These are phyloP conservation scores for Jimgerdemannia flammicorona DNA, from an alignment of 192 early-diverging fungal species.

Conservation along the genomic window DNA sequence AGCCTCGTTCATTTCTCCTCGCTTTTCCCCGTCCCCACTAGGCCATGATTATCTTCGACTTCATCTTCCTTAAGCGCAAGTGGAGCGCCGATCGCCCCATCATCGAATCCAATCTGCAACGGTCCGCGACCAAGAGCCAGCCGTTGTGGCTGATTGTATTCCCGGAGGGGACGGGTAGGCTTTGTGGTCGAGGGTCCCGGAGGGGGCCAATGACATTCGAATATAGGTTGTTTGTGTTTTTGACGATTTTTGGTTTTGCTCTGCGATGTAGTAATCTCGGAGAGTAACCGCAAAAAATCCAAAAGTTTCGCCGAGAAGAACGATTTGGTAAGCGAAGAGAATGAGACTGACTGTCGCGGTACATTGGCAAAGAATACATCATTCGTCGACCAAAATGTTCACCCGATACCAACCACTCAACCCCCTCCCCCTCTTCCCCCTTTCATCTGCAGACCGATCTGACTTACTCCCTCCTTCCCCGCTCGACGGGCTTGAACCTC, in stretches of 20 bases:
- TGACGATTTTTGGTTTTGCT: not conserved
- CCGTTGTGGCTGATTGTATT: conserved; percentile 93
- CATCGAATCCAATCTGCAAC: conserved; percentile 53
- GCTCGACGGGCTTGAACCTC: conserved; percentile 76
- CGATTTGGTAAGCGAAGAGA: conserved; percentile 37
- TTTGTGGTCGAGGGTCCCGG: not conserved
- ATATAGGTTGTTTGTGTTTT: not conserved
- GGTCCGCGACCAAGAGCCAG: conserved; percentile 48
- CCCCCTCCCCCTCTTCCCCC: not conserved
- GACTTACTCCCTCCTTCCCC: conserved; percentile 78
- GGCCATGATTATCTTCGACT: conserved; percentile 91
- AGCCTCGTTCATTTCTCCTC: not conserved
- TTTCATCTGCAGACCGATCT: conserved; percentile 41
- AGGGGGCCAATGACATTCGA: not conserved
- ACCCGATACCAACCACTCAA: not conserved
- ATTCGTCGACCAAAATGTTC: not conserved
- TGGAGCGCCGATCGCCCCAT: conserved; percentile 59
- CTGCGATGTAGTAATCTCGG: conserved; percentile 55
- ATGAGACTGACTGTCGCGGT: not conserved
- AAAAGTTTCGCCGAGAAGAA: conserved; percentile 68
- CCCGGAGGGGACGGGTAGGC: conserved; percentile 84
- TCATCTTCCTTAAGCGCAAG: conserved; percentile 90
- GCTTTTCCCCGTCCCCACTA: conserved; percentile 11
- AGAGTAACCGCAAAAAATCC: conserved; percentile 65
- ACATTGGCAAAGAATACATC: not conserved